Evolutionary conservation across 768 basidiomycete species (phyloP).

Genomic region (Piloderma croceum): DNA sequence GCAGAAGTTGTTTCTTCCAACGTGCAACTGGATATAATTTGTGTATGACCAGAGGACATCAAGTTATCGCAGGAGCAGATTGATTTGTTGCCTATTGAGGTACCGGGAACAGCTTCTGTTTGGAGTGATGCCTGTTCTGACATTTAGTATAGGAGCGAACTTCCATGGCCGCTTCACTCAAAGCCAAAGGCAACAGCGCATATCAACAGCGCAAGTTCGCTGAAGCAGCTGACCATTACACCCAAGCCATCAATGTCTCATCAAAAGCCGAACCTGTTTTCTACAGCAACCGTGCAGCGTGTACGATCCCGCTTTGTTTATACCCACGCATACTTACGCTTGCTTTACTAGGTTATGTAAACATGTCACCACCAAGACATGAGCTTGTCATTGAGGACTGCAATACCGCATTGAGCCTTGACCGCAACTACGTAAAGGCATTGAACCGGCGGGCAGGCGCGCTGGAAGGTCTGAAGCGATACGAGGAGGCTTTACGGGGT

Average conservation of each 20-base stretch:
- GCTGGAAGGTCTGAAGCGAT: constrained; percentile 67
- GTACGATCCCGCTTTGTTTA: constrained; percentile 39
- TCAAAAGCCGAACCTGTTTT: constrained; percentile 86
- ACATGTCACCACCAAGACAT: constrained; percentile 79
- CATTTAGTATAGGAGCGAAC: constrained; percentile 49
- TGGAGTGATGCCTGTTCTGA: background rate
- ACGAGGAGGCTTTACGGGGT: constrained; percentile 80
- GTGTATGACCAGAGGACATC: constrained; percentile 28
- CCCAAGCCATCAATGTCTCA: constrained; percentile 66
- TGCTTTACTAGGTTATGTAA: constrained; percentile 68
- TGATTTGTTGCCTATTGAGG: constrained; percentile 54
- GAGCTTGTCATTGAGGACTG: constrained; percentile 86
- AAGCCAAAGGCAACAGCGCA: constrained; percentile 65
- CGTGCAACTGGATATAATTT: constrained; percentile 10
- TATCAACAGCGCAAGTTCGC: constrained; percentile 60
- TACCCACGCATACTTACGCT: background rate
- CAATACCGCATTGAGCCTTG: constrained; percentile 78
- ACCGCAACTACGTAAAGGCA: constrained; percentile 82
- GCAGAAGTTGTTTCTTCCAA: too few relatives aligned
- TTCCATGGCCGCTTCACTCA: constrained; percentile 56
- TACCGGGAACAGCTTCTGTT: constrained; percentile 19
- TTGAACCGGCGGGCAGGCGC: constrained; percentile 87
- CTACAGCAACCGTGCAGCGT: constrained; percentile 96
- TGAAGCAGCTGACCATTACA: constrained; percentile 61
- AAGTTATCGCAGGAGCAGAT: constrained; percentile 52